Percentiles rank a stretch among this genome's conserved stretches.
phyloP scores from a whole-genome alignment of 371 early-diverging fungal genomes.

The Mortierella sp. region DNA sequence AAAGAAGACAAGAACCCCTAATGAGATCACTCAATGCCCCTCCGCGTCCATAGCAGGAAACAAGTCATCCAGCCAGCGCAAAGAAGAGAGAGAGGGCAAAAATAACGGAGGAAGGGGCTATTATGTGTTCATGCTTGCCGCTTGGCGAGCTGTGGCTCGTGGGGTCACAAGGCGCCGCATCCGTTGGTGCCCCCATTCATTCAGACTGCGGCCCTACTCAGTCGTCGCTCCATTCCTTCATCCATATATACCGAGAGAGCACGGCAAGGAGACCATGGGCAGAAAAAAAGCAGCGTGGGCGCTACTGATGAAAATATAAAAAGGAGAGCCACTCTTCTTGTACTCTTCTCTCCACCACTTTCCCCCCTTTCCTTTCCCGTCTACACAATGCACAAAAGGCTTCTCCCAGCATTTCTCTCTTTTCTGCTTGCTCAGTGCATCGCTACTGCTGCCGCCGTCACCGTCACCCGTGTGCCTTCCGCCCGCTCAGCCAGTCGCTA shows the following conservation, averaged over 20 bases:
- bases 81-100: no score
- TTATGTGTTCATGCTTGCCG: no score
- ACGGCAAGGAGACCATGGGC: no score
- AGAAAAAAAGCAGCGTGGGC: no score
- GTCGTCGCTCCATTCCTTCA: background rate
- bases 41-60: no score
- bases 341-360: background rate
- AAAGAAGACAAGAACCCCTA: no score
- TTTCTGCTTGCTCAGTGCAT: conserved; percentile 1
- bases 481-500: background rate
- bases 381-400: conserved; percentile 1
- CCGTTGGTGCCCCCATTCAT: background rate
- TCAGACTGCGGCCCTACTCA: background rate
- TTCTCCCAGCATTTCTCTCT: background rate
- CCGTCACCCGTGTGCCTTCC: background rate
- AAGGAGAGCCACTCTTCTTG: background rate
- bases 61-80: no score
- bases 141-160: no score
- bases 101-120: no score
- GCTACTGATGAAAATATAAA: no score
- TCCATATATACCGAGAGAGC: no score
- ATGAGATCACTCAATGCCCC: no score
- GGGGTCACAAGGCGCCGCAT: background rate
- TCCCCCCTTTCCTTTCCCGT: background rate
- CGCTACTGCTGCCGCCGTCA: conserved; percentile 8